These are phyloP conservation scores for Sordariomycetes sp. DNA, from an alignment of 2,329 filamentous ascomycete genomes.

Conservation along the genomic window DNA sequence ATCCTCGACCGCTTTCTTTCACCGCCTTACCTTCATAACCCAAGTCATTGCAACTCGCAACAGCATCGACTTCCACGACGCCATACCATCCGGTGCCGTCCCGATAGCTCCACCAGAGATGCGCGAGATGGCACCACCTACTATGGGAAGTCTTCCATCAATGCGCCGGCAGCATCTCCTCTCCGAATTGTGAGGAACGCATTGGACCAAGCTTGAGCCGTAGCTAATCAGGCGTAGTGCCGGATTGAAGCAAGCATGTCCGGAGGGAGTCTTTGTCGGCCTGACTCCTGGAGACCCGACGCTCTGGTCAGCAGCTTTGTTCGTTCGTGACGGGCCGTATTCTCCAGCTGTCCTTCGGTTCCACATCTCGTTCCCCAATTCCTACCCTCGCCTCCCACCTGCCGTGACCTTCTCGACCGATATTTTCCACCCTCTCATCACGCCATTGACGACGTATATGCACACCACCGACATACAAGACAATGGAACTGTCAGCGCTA, in stretches of 20 bases:
- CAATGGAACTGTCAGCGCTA: conserved; percentile 70
- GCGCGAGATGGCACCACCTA: conserved; percentile 31
- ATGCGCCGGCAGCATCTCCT: conserved; percentile 68
- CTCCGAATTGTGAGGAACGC: conserved; percentile 75
- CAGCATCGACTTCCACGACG: no score
- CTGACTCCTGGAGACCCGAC: conserved; percentile 73
- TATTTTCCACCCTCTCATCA: conserved; percentile 89
- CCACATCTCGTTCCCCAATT: conserved; percentile 75
- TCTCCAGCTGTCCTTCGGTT: conserved; percentile 80
- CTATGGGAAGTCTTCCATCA: conserved; percentile 38
- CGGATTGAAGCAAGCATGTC: conserved; percentile 72
- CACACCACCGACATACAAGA: conserved; percentile 74
- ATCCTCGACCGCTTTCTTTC: conserved; percentile 15
- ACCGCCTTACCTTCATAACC: conserved; percentile 10
- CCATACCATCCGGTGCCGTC: no score
- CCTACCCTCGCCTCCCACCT: conserved; percentile 72
- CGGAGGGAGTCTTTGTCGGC: conserved; percentile 78
- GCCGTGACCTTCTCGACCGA: conserved; percentile 84
- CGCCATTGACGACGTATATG: conserved; percentile 88
- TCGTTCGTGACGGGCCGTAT: conserved; percentile 86
- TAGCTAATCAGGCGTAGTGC: conserved; percentile 39
- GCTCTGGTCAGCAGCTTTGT: conserved; percentile 85
- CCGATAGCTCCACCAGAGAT: background rate
- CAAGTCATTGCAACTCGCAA: background rate
- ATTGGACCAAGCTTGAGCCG: no score